These are phyloP conservation scores for Excoecaria cochinchinensis DNA, from an alignment of 345 rosid genomes.

Conservation along the genomic window DNA sequence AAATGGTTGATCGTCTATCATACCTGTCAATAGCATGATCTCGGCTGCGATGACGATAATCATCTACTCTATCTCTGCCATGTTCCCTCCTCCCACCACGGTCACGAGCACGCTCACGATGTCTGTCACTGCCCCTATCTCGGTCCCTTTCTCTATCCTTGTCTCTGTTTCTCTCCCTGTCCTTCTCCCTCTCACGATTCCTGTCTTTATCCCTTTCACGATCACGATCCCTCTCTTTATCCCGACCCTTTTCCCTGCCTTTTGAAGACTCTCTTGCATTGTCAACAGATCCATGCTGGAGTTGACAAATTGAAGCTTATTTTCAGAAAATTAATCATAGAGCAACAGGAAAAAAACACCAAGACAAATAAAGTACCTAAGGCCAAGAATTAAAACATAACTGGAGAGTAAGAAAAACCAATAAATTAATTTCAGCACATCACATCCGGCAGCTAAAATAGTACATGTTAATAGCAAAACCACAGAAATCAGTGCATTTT, in stretches of 20 bases:
- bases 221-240: constrained; percentile 32
- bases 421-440: not conserved
- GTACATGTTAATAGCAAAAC: not conserved
- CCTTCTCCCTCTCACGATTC: constrained; percentile 47
- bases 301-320: not conserved
- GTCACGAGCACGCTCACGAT: constrained; percentile 63
- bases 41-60: constrained; percentile 53
- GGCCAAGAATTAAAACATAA: not conserved
- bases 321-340: not conserved
- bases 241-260: constrained; percentile 36
- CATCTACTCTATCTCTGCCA: constrained; percentile 73
- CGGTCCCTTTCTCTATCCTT: constrained; percentile 45
- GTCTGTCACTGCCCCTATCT: constrained; percentile 60
- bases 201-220: constrained; percentile 42
- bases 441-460: not conserved
- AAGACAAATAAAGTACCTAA: not conserved
- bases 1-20: not conserved
- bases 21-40: constrained; percentile 82
- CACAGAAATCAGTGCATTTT: not conserved
- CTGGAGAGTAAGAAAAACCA: not conserved
- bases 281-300: constrained; percentile 62
- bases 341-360: not conserved
- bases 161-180: constrained; percentile 36
- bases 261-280: constrained; percentile 59
- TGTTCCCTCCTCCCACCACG: constrained; percentile 77